phyloP scores from a whole-genome alignment of 371 early-diverging fungal genomes.

The Batrachochytrium dendrobatidis region DNA sequence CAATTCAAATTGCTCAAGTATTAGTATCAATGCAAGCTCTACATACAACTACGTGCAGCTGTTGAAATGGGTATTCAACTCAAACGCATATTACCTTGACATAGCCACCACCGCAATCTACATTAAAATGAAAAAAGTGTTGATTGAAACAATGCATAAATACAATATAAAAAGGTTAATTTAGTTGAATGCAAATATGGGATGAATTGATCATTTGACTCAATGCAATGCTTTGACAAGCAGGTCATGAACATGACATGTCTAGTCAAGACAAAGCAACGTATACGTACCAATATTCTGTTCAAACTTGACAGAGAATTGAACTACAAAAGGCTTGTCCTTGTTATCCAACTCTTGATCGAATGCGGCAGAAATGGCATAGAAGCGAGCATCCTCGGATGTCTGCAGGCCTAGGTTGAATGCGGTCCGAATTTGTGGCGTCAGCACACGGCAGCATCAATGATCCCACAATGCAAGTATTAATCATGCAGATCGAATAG shows the following conservation, averaged over 20 bases:
- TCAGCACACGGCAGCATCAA: neutral
- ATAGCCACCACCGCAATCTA: slow-evolving; percentile 95
- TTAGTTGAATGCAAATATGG: too few species aligned
- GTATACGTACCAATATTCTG: slow-evolving; percentile 28
- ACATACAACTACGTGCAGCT: too few species aligned
- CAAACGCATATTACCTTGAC: slow-evolving; percentile 60
- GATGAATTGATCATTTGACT: too few species aligned
- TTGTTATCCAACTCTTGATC: slow-evolving; percentile 64
- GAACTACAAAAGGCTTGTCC: slow-evolving; percentile 47
- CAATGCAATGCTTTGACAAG: too few species aligned
- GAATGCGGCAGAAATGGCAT: slow-evolving; percentile 70
- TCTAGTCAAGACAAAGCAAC: too few species aligned
- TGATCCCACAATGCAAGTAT: neutral
- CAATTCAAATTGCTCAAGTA: slow-evolving; percentile 94
- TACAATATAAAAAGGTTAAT: too few species aligned
- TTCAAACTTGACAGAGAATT: slow-evolving; percentile 41
- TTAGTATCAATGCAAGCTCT: too few species aligned
- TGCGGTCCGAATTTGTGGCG: neutral
- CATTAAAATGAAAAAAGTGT: too few species aligned
- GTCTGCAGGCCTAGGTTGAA: slow-evolving; percentile 58
- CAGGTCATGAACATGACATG: neutral
- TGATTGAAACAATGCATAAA: too few species aligned
- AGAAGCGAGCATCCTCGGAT: slow-evolving; percentile 77
- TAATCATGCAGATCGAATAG: neutral
- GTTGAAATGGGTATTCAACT: too few species aligned